phyloP scores from a whole-genome alignment of 805 yeast species.

The Huiozyma sinensis region DNA sequence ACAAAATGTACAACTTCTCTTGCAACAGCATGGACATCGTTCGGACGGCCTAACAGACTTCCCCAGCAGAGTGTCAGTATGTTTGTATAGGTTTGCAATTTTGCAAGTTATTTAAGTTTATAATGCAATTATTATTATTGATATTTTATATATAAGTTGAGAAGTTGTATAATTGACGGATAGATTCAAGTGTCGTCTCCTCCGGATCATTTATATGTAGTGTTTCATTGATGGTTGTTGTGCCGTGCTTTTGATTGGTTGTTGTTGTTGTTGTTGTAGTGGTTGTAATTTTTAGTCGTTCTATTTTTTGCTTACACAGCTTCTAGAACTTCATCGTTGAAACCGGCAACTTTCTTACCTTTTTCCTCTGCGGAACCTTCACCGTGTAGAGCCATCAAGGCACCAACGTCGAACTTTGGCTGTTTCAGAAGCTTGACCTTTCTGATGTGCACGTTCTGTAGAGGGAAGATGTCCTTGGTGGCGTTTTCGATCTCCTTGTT shows the following conservation, averaged over 20 bases:
- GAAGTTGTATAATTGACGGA: no score
- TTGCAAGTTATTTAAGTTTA: background rate
- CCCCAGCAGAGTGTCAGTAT: constrained; percentile 25
- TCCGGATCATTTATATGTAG: no score
- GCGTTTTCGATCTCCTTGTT: constrained; percentile 97
- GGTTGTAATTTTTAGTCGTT: no score
- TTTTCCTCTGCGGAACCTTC: constrained; percentile 86
- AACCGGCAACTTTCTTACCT: constrained; percentile 92
- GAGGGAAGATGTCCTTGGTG: constrained; percentile 88
- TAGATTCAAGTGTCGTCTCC: no score
- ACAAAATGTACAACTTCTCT: constrained; percentile 16
- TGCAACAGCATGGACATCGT: constrained; percentile 6
- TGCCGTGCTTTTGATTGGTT: no score
- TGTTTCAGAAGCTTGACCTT: constrained; percentile 96
- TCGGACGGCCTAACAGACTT: constrained; percentile 80
- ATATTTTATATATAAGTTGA: no score
- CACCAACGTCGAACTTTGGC: constrained; percentile 97
- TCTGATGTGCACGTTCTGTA: constrained; percentile 97
- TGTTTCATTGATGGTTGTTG: no score
- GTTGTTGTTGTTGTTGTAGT: no score
- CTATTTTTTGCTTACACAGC: constrained; percentile 51
- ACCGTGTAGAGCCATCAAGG: constrained; percentile 93
- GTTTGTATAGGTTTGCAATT: background rate
- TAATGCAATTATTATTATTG: background rate
- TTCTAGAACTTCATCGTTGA: constrained; percentile 97